A percentile compares a stretch with the other conserved stretches of the same genome.
phyloP scores from a whole-genome alignment of 2,329 filamentous ascomycete genomes.

The Phoma herbarum region DNA sequence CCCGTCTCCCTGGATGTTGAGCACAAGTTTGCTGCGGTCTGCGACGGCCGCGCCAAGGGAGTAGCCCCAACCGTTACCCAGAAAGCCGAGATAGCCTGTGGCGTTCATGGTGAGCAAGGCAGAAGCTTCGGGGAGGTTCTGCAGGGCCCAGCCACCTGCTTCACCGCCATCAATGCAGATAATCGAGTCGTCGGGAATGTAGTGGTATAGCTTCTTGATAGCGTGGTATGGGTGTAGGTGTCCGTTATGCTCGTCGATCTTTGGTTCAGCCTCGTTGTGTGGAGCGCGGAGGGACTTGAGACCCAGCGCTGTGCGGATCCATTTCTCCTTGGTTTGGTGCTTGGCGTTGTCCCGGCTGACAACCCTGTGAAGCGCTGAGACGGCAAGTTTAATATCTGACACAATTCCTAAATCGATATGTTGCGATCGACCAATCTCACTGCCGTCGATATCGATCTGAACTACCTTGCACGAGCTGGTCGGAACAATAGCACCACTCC shows the following conservation, averaged over 20 bases:
- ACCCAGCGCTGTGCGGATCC: conserved; percentile 37
- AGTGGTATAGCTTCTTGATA: conserved; percentile 49
- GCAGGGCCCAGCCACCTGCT: conserved; percentile 48
- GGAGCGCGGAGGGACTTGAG: conserved; percentile 32
- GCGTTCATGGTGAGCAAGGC: conserved; percentile 37
- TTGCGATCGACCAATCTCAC: conserved; percentile 55
- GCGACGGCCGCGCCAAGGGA: conserved; percentile 55
- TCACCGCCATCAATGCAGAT: conserved; percentile 56
- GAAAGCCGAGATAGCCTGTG: conserved; percentile 56
- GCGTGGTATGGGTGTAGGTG: conserved; percentile 57
- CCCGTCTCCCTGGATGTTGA: conserved; percentile 59
- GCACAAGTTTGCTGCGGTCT: conserved; percentile 48
- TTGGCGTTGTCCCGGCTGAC: conserved; percentile 18
- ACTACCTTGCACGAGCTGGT: conserved; percentile 49
- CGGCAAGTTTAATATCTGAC: conserved; percentile 50
- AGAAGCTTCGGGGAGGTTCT: conserved; percentile 37
- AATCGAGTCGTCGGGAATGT: conserved; percentile 48
- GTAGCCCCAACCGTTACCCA: conserved; percentile 60
- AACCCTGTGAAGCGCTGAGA: conserved; percentile 36
- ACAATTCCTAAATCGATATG: conserved; percentile 55
- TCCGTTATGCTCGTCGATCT: conserved; percentile 36
- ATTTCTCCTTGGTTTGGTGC: conserved; percentile 33
- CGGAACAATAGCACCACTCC: conserved; percentile 52
- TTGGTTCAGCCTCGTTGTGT: conserved; percentile 36
- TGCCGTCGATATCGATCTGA: conserved; percentile 56